Base-by-base conservation (phyloP, 2,329 filamentous ascomycete genomes). In the Aspergillus candidus region DNA sequence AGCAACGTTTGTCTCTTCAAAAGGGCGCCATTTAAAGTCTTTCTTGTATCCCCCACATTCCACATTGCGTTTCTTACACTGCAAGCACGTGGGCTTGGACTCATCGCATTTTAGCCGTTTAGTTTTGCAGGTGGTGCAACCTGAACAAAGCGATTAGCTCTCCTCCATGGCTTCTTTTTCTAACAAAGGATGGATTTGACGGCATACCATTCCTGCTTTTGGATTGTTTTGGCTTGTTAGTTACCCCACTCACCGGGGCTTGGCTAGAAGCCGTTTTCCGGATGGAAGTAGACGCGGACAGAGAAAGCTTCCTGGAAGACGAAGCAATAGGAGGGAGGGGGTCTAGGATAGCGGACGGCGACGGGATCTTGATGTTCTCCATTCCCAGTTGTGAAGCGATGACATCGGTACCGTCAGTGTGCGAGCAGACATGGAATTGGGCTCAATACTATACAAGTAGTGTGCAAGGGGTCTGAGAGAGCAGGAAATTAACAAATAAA, bases 31-130 rank as follows among this genome's bases (percentile, higher is more conserved):
- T 72, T 86, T 86, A 68, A 85, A 86, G 61, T 84, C 80, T 61
- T 84, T 87, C 63, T 80, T 84, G 66, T 86, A 87, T 31, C 83
- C 83, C 46, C 82, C 83, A 59, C 83, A 87, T 3, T 70, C 61
- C 15, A 86, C 82, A 50, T 76, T 80, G 41, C 83, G 73, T 54
- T 78, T 78, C 36, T 78, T 72, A 59, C 83, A 86, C 67, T 86
- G 82, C 46, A 78, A 71, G 56, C 83, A 86, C 15, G 72, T 75
- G 0, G 83, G 83, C 53, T 86, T 85, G 36, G 77, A 79, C 68
- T 87, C 83, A 61, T 86, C 83, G 66, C 83, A 87, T 67, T 86
- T 87, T 41, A 87, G 68, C 47, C 83, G 73, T 66, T 86, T 86
- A 49, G 78, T 74, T 67, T 86, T 87, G 71, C 83, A 87, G 43